These are phyloP conservation scores for Gleditsia sinensis DNA, from an alignment of 306 rosid genomes.

Conservation along the genomic window DNA sequence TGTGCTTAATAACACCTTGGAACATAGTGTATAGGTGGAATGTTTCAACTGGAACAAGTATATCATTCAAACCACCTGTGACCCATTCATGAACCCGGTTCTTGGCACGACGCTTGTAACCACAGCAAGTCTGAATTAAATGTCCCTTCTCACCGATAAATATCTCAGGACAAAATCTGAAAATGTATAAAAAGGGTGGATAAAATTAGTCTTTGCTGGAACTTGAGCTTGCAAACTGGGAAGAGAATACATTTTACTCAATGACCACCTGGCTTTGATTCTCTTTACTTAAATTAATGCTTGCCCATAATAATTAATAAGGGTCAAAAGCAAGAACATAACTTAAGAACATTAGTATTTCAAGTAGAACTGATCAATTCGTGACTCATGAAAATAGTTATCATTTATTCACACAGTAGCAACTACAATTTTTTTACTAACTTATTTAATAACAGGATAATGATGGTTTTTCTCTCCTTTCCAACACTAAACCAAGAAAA, in stretches of 20 bases:
- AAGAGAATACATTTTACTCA: constrained; percentile 27
- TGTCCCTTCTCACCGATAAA: constrained; percentile 75
- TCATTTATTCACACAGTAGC: constrained; percentile 5
- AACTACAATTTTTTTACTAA: constrained; percentile 1
- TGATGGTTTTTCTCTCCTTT: constrained; percentile 9
- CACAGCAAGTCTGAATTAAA: constrained; percentile 71
- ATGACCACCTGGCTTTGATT: neutral
- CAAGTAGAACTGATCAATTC: constrained; percentile 16
- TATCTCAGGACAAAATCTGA: constrained; percentile 83
- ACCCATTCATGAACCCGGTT: constrained; percentile 77
- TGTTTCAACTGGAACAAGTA: constrained; percentile 76
- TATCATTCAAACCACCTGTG: constrained; percentile 62
- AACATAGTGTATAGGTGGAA: constrained; percentile 75
- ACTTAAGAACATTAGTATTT: neutral
- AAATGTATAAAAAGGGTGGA: constrained; percentile 25
- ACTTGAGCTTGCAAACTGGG: constrained; percentile 5
- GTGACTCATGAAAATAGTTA: constrained; percentile 11
- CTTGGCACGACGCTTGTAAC: constrained; percentile 63
- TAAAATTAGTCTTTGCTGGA: constrained; percentile 24
- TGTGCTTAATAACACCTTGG: constrained; percentile 69
- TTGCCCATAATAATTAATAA: neutral
- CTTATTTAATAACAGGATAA: constrained; percentile 1
- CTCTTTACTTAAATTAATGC: neutral
- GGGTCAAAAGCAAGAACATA: constrained; percentile 13
- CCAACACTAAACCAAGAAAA: neutral